A percentile compares a stretch with the other conserved stretches of the same genome.
Conservation (phyloP, 1,284 basidiomycete species). For the Leccinum fallax region DNA sequence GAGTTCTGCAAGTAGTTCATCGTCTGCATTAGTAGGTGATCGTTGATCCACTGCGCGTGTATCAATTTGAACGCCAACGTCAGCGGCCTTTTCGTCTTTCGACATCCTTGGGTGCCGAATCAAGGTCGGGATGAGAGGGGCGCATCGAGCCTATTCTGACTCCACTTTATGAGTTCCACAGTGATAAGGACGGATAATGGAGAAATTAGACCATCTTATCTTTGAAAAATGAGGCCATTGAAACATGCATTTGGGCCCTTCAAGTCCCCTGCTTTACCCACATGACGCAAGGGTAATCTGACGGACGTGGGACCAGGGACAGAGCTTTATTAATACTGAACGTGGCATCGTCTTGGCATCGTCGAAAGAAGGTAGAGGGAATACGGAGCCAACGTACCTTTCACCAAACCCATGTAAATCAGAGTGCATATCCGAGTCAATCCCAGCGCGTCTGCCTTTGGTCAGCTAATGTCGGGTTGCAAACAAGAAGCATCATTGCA, state of each 20-base stretch:
- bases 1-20: conserved; percentile 60
- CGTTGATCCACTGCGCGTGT: neutral
- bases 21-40: conserved; percentile 44
- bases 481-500: no score
- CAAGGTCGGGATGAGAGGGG: neutral
- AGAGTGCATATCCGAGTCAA: no score
- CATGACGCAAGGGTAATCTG: neutral
- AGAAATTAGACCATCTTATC: neutral
- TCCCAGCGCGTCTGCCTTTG: no score
- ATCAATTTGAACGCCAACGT: neutral
- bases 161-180: neutral
- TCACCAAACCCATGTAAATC: neutral
- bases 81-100: neutral
- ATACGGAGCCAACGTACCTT: neutral
- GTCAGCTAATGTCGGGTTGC: no score
- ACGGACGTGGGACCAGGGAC: neutral
- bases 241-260: neutral
- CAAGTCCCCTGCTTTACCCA: neutral
- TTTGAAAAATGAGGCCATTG: neutral
- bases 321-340: neutral
- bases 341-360: neutral
- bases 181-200: neutral
- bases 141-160: neutral
- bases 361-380: neutral
- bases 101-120: neutral